Evolutionary conservation across 2,329 filamentous ascomycete genomes (phyloP).

Genomic region (Lomentospora prolificans): DNA sequence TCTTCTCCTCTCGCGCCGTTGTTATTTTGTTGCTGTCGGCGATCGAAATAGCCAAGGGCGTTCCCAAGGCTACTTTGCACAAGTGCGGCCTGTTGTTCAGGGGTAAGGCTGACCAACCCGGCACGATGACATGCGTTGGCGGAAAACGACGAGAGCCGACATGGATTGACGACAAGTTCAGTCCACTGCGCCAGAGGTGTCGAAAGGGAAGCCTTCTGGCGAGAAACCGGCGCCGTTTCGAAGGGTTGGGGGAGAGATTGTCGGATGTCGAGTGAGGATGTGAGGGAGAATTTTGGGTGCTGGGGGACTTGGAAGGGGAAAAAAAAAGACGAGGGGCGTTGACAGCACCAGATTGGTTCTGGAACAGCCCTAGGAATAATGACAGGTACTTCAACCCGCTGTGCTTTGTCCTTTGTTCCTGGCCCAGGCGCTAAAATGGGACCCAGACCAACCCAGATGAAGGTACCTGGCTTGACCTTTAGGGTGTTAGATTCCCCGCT

Average conservation of each 20-base stretch:
- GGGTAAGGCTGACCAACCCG: conserved; percentile 3
- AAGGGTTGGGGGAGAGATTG: conserved; percentile 5
- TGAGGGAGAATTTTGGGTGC: neutral
- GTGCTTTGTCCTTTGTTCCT: neutral
- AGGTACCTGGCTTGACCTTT: no score
- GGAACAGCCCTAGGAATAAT: neutral
- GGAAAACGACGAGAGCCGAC: neutral
- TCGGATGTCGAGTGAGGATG: conserved; percentile 5
- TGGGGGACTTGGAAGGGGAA: conserved; percentile 5
- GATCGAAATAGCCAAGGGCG: neutral
- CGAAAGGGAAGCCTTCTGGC: neutral
- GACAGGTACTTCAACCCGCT: neutral
- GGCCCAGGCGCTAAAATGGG: neutral
- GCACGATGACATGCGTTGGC: conserved; percentile 2
- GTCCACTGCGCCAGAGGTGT: neutral
- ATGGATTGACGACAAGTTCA: neutral
- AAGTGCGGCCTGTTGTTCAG: conserved; percentile 2
- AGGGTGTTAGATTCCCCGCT: no score
- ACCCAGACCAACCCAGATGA: no score
- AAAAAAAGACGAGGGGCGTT: conserved; percentile 4
- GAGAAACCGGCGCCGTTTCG: neutral
- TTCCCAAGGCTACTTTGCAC: neutral
- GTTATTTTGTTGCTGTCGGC: neutral
- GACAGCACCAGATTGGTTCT: neutral
- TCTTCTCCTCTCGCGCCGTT: no score